These are phyloP conservation scores for Hysterangium stoloniferum DNA, from an alignment of 768 basidiomycete species.

Conservation along the genomic window DNA sequence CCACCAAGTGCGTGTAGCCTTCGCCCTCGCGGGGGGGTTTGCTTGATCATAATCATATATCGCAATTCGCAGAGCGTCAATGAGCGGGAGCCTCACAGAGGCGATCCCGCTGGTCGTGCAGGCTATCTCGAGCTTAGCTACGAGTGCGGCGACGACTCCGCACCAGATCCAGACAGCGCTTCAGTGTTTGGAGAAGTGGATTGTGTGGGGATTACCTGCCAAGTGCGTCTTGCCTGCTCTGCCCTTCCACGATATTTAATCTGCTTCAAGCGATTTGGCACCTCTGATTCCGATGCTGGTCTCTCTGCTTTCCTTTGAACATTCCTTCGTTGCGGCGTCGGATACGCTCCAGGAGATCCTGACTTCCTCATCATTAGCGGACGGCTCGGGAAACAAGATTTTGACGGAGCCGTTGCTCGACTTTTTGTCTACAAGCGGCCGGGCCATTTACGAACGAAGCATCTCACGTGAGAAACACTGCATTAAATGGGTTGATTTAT, in stretches of 20 bases:
- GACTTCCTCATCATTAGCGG: conserved; percentile 61
- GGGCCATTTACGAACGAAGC: conserved; percentile 34
- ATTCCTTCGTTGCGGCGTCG: conserved; percentile 54
- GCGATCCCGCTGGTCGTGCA: conserved; percentile 66
- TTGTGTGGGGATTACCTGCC: conserved; percentile 52
- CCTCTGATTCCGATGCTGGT: conserved; percentile 44
- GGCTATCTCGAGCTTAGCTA: conserved; percentile 54
- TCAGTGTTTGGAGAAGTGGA: conserved; percentile 80
- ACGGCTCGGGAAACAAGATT: conserved; percentile 58
- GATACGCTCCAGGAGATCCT: conserved; percentile 75
- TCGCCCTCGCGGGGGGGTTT: background rate
- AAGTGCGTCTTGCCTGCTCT: conserved; percentile 40
- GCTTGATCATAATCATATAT: conserved; percentile 7
- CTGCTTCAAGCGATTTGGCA: conserved; percentile 56
- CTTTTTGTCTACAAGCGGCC: conserved; percentile 60
- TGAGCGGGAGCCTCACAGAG: conserved; percentile 57
- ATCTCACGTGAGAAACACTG: conserved; percentile 26
- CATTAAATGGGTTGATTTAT: background rate
- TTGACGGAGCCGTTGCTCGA: conserved; percentile 82
- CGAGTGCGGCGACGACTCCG: conserved; percentile 26
- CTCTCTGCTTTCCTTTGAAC: conserved; percentile 48
- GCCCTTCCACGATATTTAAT: background rate
- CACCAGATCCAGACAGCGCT: conserved; percentile 63
- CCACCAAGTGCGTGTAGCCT: conserved; percentile 55
- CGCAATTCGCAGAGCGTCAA: conserved; percentile 40